Conservation (phyloP, 805 yeast genomes). For the Candida maesae region DNA sequence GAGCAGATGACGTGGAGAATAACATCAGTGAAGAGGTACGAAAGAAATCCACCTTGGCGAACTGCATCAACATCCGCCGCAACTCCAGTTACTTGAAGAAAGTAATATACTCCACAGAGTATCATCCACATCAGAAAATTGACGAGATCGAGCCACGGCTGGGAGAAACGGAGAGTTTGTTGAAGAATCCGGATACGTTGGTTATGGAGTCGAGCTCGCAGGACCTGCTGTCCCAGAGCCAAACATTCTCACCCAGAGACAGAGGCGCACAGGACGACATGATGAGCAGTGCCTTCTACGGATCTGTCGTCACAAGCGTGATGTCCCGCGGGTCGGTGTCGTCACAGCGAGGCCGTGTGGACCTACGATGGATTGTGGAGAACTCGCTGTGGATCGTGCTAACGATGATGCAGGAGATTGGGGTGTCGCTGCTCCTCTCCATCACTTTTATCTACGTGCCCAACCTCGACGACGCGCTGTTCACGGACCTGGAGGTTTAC, state of each 20-base stretch:
- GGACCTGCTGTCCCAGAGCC: constrained; percentile 3
- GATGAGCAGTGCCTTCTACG: constrained; percentile 1
- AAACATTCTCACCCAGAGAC: neutral
- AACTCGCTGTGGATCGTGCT: constrained; percentile 15
- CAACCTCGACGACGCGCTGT: constrained; percentile 28
- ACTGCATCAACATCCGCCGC: constrained; percentile 34
- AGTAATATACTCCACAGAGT: constrained; percentile 18
- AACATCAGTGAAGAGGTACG: constrained; percentile 23
- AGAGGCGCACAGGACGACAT: constrained; percentile 1
- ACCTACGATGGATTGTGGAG: constrained; percentile 14
- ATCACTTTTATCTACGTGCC: constrained; percentile 40
- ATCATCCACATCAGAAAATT: constrained; percentile 8
- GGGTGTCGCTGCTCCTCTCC: constrained; percentile 33
- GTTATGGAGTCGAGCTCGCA: constrained; percentile 1
- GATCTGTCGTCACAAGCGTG: constrained; percentile 14
- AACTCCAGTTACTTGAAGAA: constrained; percentile 24
- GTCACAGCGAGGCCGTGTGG: constrained; percentile 2
- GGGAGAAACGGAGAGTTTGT: constrained; percentile 4
- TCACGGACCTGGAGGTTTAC: constrained; percentile 31
- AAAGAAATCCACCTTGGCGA: constrained; percentile 32
- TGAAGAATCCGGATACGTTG: constrained; percentile 8
- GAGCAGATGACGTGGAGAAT: constrained; percentile 12
- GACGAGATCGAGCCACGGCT: constrained; percentile 4
- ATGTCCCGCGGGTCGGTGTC: constrained; percentile 12
- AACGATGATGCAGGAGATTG: constrained; percentile 27